Evolutionary conservation across 352 stramenopile species (phyloP).

Genomic region (Discostella stelligera): DNA sequence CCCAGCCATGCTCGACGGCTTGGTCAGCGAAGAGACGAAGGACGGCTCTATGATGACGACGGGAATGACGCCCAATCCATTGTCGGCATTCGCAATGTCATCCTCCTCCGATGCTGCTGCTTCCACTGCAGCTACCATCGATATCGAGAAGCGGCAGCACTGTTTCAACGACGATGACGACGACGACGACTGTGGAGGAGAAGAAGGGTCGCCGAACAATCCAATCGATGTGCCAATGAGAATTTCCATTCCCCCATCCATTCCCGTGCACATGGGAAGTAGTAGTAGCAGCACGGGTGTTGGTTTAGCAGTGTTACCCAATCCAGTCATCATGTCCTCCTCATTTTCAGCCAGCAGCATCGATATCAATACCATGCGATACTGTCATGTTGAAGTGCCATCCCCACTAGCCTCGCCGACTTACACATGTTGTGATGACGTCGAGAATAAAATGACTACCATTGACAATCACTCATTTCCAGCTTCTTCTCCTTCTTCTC

Average conservation of each 20-base stretch:
- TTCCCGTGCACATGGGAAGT: background rate
- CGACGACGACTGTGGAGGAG: background rate
- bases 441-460: background rate
- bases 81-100: background rate
- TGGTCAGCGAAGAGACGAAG: constrained; percentile 8
- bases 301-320: background rate
- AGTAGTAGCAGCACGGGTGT: background rate
- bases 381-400: background rate
- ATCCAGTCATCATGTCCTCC: constrained; percentile 2
- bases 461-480: constrained; percentile 1
- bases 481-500: too few species aligned
- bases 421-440: background rate
- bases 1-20: background rate
- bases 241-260: background rate
- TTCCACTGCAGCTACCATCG: background rate
- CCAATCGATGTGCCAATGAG: background rate
- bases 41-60: background rate
- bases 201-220: background rate
- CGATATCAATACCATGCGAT: background rate
- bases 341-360: background rate
- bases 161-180: background rate
- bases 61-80: constrained; percentile 6
- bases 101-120: background rate
- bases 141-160: background rate
- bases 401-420: constrained; percentile 15